Evolutionary conservation across 2,329 filamentous ascomycete genomes (phyloP), one percentile per base, ranked within the genome.

Genomic region (Nemania diffusa): DNA sequence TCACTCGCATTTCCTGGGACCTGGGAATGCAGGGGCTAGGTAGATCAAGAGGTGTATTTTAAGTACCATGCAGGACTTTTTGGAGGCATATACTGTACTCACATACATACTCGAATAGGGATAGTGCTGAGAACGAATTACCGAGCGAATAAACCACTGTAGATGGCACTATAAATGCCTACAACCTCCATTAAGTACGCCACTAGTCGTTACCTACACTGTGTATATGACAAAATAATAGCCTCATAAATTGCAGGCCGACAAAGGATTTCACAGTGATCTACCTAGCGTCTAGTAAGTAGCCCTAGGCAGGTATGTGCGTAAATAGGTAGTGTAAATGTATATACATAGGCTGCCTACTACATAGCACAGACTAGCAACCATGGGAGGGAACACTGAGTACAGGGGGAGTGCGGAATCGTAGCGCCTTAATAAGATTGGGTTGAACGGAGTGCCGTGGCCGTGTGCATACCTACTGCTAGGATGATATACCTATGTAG

Each of bases 1-100:
- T 53, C 62, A 56, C 68, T 64, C 64, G 67, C 72, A 72, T 74
- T 66, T 73, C 61, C 69, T 73, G 73, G 73, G 71, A 73, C 62
- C 64, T 73, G 68, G 66, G 60, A 71, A 68, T 66, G 69, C 71
- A 73, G 73, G 73, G 70, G 73, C 56, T 40, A 63, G 64, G 65
- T 48, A 60, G 67, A 62, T 63, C 56, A 62, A 68, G 60, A 62
- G 32, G 63, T 62, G 59, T 70, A 66, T 63, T 70, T 65, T 63
- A 69, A 69, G 67, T 69, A 69, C 67, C 67, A 69, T 69, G 63
- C 67, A 69, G 67, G 67, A 67, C 67, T 69, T 66, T 55, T 40
- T 59, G 50, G 50, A 62, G 48, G 44, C 32, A 48, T 37, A n/a
- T 62, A 57, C 13, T n/a, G 13, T 42, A 42, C 40, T 4, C 3